A percentile compares a stretch with the other conserved stretches of the same genome.
These are phyloP conservation scores for Taxillus chinensis DNA, from an alignment of 164 flowering plant genomes.

Conservation along the genomic window DNA sequence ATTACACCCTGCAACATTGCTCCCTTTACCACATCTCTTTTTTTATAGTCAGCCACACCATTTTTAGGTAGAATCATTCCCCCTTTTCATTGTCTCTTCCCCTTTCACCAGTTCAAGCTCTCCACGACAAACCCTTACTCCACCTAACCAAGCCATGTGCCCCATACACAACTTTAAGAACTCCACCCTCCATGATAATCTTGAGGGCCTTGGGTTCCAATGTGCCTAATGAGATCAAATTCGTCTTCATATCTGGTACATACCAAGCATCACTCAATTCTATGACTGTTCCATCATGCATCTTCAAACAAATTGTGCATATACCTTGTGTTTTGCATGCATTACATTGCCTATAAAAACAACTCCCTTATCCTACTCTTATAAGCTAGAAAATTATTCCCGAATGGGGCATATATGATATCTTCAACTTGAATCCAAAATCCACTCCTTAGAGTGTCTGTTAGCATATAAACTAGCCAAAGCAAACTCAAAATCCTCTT, in stretches of 20 bases:
- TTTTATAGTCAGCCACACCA: too few relatives aligned
- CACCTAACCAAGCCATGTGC: constrained; percentile 6
- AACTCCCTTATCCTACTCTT: constrained; percentile 4
- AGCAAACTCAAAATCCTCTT: background rate
- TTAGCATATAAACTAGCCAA: background rate
- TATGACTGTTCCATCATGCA: constrained; percentile 6
- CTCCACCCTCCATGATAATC: constrained; percentile 6
- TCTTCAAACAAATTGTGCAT: background rate
- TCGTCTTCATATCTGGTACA: constrained; percentile 8
- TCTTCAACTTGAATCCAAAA: constrained; percentile 7
- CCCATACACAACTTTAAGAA: background rate
- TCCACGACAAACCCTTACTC: too few relatives aligned
- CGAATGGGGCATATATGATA: constrained; percentile 12
- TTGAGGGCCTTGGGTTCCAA: constrained; percentile 1
- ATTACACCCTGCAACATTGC: too few relatives aligned
- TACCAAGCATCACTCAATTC: constrained; percentile 2
- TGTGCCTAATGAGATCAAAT: constrained; percentile 9
- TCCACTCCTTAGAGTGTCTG: background rate
- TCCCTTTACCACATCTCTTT: too few relatives aligned
- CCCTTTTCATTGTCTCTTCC: too few relatives aligned
- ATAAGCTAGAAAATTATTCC: constrained; percentile 7
- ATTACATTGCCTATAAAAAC: constrained; percentile 7
- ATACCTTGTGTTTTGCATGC: constrained; percentile 3
- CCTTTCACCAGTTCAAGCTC: too few relatives aligned
- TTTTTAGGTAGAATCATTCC: too few relatives aligned